Conservation (phyloP, 768 basidiomycete genomes). For the Suillus occidentalis region DNA sequence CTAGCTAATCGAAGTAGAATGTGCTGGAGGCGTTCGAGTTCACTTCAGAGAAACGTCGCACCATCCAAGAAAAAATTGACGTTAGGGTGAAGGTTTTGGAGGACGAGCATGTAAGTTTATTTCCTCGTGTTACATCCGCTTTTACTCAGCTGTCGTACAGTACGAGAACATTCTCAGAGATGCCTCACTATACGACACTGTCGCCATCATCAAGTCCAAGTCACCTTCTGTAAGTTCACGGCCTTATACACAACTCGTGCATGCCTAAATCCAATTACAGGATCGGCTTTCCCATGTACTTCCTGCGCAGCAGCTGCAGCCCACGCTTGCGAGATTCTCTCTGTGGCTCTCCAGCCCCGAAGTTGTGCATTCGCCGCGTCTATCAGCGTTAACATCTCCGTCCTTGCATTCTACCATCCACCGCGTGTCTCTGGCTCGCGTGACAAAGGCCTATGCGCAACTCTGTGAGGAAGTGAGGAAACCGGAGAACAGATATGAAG, state of each 20-base stretch:
- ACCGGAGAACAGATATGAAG: conserved; percentile 83
- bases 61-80: conserved; percentile 62
- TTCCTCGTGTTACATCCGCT: neutral
- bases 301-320: conserved; percentile 64
- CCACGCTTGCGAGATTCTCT: conserved; percentile 70
- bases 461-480: conserved; percentile 78
- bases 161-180: conserved; percentile 27
- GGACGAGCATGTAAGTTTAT: conserved; percentile 74
- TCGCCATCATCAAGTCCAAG: conserved; percentile 24
- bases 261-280: conserved; percentile 29
- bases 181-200: conserved; percentile 25
- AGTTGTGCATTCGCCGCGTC: conserved; percentile 77
- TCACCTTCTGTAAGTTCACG: conserved; percentile 19
- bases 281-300: conserved; percentile 72
- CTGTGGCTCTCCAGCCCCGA: conserved; percentile 82
- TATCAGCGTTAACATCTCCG: conserved; percentile 71
- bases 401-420: conserved; percentile 71
- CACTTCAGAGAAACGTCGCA: conserved; percentile 56
- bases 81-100: conserved; percentile 62
- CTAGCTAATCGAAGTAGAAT: conserved; percentile 39
- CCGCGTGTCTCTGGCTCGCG: conserved; percentile 63
- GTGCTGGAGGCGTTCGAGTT: conserved; percentile 70
- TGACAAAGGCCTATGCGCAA: conserved; percentile 68
- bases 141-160: conserved; percentile 7
- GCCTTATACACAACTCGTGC: neutral